phyloP scores from a whole-genome alignment of 1,139 yeast genomes.

The Pichia sp. region DNA sequence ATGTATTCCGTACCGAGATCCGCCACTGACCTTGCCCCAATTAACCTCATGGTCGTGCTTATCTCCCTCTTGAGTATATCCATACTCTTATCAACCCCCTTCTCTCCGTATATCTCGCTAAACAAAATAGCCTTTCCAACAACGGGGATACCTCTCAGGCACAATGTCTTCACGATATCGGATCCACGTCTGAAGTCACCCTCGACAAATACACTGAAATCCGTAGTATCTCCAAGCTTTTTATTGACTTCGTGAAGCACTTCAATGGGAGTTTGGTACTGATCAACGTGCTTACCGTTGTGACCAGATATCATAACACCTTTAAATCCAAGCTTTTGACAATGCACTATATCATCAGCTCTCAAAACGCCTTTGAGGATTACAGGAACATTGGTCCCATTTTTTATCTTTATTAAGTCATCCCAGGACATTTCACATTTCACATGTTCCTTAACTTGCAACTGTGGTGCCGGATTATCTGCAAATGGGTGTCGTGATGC shows the following conservation, averaged over 20 bases:
- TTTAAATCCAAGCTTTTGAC: too few relatives aligned
- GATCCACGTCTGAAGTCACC: slow-evolving; percentile 66
- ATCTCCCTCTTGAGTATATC: slow-evolving; percentile 44
- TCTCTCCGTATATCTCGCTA: slow-evolving; percentile 61
- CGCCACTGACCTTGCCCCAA: slow-evolving; percentile 40
- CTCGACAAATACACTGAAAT: slow-evolving; percentile 44
- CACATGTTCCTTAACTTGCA: background rate
- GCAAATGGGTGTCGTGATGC: slow-evolving; percentile 6
- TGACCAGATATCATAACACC: slow-evolving; percentile 61
- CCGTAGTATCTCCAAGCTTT: slow-evolving; percentile 10
- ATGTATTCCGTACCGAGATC: slow-evolving; percentile 38
- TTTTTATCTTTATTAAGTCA: slow-evolving; percentile 29
- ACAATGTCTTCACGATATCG: slow-evolving; percentile 55
- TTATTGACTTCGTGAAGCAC: slow-evolving; percentile 37
- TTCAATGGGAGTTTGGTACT: slow-evolving; percentile 56
- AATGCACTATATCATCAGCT: slow-evolving; percentile 44
- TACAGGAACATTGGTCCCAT: slow-evolving; percentile 39
- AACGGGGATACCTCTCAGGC: slow-evolving; percentile 64
- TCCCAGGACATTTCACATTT: slow-evolving; percentile 25
- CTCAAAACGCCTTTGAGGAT: slow-evolving; percentile 45
- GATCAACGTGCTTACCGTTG: slow-evolving; percentile 66
- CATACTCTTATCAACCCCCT: slow-evolving; percentile 47
- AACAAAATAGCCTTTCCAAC: slow-evolving; percentile 60
- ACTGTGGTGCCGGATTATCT: too few relatives aligned
- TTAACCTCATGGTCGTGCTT: slow-evolving; percentile 43